Evolutionary conservation across 805 yeast genomes (phyloP), one percentile per base, ranked within the genome.

Genomic region (Yamadazyma philogaea): DNA sequence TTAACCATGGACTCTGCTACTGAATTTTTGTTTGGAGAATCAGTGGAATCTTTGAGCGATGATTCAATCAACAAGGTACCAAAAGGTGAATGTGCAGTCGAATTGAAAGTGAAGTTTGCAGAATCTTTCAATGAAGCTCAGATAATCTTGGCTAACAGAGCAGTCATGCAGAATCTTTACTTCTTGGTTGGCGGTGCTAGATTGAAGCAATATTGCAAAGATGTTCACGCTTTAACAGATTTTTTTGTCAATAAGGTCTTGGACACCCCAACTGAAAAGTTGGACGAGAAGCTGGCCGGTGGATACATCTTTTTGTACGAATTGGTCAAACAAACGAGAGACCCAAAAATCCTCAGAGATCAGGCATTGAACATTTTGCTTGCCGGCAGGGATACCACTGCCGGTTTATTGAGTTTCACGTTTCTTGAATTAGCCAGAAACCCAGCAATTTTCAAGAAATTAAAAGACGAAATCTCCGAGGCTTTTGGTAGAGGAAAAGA

Each of bases 381-480:
- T 27, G 72, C 72, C 30, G 72, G 71, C 14, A 64, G 72, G 59
- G 72, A 67, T 49, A 67, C 72, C 24, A 67, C 72, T 18, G 72
- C 72, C 11, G 71, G 68, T 1, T 56, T 64, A 41, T 55, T 66
- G 45, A 62, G 70, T 19, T 64, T 64, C 42, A 46, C 60, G 6
- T 46, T 65, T 38, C 63, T 53, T 39, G 70, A 66, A 50, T 57
- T 67, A 38, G 53, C 71, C 2, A 55, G 66, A 50, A 54, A 64
- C 46, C 70, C 65, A 7, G 47, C 52, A n/a, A 42, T 64, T 8
- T 65, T 53, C 54, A 52, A 48, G 16, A 64, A 60, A 42, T 60
- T 67, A 48, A 58, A 54, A 44, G 49, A 50, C 10, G 70, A 64
- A 45, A 53, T 67, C 15, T 50, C 52, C 32, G 44, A 35, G 1